A percentile compares a stretch with the other conserved stretches of the same genome.
These are phyloP conservation scores for Boletus pseudo-olivaceus DNA, from an alignment of 768 basidiomycete genomes.

Conservation along the genomic window DNA sequence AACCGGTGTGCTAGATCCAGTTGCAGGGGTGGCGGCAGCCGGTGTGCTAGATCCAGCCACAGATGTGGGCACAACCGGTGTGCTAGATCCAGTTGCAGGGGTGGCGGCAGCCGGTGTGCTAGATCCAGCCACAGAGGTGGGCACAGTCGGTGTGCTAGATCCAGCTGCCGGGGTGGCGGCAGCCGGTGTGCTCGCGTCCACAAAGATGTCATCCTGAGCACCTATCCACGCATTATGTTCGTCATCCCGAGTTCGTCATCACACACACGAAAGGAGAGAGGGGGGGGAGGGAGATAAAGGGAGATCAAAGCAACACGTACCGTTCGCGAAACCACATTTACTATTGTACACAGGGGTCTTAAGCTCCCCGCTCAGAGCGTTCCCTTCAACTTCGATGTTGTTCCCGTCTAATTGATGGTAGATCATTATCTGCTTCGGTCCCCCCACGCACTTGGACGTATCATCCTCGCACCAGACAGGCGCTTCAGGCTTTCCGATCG, in stretches of 20 bases:
- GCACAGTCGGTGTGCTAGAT: not conserved
- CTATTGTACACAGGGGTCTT: slow-evolving; percentile 9
- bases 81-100: not conserved
- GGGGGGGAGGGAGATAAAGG: too few relatives aligned
- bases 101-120: not conserved
- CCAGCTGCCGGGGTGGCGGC: not conserved
- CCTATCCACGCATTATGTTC: slow-evolving; percentile 1
- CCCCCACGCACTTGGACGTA: not conserved
- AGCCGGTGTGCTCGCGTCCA: not conserved
- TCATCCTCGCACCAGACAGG: slow-evolving; percentile 10
- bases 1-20: not conserved
- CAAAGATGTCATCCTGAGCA: slow-evolving; percentile 18
- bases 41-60: not conserved
- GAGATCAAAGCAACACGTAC: slow-evolving; percentile 2
- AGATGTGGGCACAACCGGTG: not conserved
- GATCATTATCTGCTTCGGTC: slow-evolving; percentile 8
- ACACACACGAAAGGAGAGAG: not conserved
- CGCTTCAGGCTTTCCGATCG: not conserved
- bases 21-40: not conserved
- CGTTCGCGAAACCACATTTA: slow-evolving; percentile 10
- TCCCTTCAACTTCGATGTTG: slow-evolving; percentile 5
- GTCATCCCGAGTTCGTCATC: not conserved
- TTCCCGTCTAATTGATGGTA: slow-evolving; percentile 1
- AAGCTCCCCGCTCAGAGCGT: not conserved
- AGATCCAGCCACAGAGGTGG: not conserved